Conservation (phyloP, 331 rosid species). For the Quercus phellos region DNA sequence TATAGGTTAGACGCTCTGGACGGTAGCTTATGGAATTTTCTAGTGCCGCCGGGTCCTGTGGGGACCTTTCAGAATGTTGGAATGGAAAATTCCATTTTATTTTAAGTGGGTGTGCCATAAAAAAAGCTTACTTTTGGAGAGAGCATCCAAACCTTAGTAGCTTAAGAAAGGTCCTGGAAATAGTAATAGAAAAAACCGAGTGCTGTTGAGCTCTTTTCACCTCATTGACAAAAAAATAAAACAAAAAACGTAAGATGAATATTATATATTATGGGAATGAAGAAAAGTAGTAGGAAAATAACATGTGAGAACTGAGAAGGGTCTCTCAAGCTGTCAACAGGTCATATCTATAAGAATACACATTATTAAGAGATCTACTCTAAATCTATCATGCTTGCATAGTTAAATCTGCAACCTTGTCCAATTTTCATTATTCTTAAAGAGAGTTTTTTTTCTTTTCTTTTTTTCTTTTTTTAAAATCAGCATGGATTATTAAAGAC, state of each 20-base stretch:
- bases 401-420: conserved; percentile 15
- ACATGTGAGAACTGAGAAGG: conserved; percentile 9
- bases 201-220: conserved; percentile 27
- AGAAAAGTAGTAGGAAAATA: neutral
- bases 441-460: no score
- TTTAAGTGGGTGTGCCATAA: conserved; percentile 21
- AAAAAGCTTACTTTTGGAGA: neutral
- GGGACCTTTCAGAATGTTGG: conserved; percentile 41
- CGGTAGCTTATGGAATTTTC: conserved; percentile 39
- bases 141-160: conserved; percentile 17
- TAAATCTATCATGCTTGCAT: conserved; percentile 29
- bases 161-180: conserved; percentile 10
- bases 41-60: conserved; percentile 30
- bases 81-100: conserved; percentile 21
- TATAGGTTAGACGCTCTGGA: conserved; percentile 21
- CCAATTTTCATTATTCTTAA: neutral
- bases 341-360: conserved; percentile 21
- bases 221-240: conserved; percentile 9
- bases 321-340: conserved; percentile 25
- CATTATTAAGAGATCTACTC: conserved; percentile 6
- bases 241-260: neutral
- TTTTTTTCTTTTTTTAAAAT: no score
- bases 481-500: no score
- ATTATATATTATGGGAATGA: neutral
- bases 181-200: neutral